A percentile compares a stretch with the other conserved stretches of the same genome.
These are phyloP conservation scores for Pythium angustatum DNA, from an alignment of 352 stramenopile species.

Conservation along the genomic window DNA sequence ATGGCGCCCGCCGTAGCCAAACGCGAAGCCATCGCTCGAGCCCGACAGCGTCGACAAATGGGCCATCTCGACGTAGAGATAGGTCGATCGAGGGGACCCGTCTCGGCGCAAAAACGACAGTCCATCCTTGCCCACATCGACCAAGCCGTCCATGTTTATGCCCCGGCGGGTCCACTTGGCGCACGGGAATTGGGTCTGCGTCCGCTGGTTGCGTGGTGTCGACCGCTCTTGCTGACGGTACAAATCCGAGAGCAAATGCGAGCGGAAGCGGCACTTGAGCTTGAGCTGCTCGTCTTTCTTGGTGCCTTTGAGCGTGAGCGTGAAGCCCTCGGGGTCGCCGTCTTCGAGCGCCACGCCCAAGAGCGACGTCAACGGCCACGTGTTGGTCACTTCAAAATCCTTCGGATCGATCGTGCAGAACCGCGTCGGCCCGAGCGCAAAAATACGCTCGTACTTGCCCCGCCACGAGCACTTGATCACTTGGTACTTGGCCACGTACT, in stretches of 20 bases:
- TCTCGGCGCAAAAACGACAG: constrained; percentile 44
- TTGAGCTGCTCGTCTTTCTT: constrained; percentile 88
- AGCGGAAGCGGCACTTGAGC: constrained; percentile 74
- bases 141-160: constrained; percentile 38
- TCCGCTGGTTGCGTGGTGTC: constrained; percentile 27
- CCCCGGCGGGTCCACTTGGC: constrained; percentile 65
- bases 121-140: constrained; percentile 68
- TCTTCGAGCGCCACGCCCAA: constrained; percentile 59
- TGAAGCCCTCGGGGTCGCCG: constrained; percentile 62
- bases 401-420: constrained; percentile 87
- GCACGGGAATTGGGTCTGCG: constrained; percentile 53
- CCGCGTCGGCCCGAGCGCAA: constrained; percentile 73
- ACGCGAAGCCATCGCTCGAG: constrained; percentile 57
- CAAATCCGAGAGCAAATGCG: constrained; percentile 77
- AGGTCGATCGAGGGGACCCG: constrained; percentile 63
- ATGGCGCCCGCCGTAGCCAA: constrained; percentile 67
- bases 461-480: constrained; percentile 84
- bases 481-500: constrained; percentile 85
- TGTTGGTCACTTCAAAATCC: constrained; percentile 89
- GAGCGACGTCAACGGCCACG: constrained; percentile 69
- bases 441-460: constrained; percentile 87
- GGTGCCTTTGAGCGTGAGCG: constrained; percentile 55
- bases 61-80: constrained; percentile 81
- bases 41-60: constrained; percentile 61
- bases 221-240: constrained; percentile 63